Percentiles rank a stretch among this genome's conserved stretches.
phyloP scores from a whole-genome alignment of 78 protist species.

The Anaeramoeba flamelloides region DNA sequence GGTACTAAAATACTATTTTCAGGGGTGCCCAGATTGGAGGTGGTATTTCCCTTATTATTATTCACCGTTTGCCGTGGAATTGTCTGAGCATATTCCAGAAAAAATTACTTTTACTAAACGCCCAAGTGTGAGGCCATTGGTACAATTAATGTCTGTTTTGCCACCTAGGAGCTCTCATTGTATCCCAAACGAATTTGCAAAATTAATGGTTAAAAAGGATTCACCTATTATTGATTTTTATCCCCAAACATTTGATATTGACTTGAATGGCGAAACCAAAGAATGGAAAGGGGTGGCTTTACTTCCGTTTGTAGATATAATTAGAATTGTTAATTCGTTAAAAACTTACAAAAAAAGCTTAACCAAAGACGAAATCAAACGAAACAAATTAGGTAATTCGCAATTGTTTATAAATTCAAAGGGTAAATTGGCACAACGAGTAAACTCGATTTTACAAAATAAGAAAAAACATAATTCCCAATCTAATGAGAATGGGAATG shows the following conservation, averaged over 20 bases:
- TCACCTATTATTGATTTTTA: not conserved
- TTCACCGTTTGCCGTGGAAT: not conserved
- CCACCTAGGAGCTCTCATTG: constrained; percentile 31
- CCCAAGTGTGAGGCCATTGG: constrained; percentile 69
- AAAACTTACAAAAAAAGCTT: not conserved
- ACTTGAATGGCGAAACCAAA: not conserved
- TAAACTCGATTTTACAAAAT: too few species aligned
- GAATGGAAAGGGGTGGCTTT: not conserved
- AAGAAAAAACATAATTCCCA: too few species aligned
- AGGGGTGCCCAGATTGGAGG: not conserved
- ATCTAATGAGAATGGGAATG: too few species aligned
- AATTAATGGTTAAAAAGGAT: not conserved
- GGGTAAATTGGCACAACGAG: too few species aligned
- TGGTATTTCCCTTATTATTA: not conserved
- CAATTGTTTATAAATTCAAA: too few species aligned
- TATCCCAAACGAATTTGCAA: not conserved
- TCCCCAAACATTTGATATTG: not conserved
- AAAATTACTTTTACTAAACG: not conserved
- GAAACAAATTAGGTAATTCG: not conserved
- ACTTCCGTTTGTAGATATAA: not conserved
- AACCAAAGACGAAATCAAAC: not conserved
- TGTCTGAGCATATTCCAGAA: not conserved
- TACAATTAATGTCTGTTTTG: constrained; percentile 87
- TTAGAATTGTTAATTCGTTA: not conserved
- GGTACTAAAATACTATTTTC: not conserved